Evolutionary conservation across 2,329 filamentous ascomycete genomes (phyloP).

Genomic region (Aspergillus viridinutans): DNA sequence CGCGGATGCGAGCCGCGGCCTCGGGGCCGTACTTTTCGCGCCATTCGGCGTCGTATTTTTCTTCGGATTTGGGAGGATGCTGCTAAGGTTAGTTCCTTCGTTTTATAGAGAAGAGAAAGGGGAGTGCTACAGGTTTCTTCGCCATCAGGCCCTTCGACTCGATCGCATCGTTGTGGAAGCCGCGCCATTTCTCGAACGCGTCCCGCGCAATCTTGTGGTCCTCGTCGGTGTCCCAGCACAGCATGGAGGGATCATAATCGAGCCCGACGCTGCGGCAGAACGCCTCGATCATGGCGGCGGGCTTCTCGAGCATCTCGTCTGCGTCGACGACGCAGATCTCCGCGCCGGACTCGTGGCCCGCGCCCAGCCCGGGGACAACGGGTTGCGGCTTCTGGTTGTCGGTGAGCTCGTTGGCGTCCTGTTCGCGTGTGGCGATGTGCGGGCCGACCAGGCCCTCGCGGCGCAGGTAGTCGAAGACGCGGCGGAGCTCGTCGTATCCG

Average conservation of each 20-base stretch:
- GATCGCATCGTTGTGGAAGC: conserved; percentile 94
- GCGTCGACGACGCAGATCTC: conserved; percentile 86
- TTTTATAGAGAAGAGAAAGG: conserved; percentile 1
- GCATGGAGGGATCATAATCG: conserved; percentile 71
- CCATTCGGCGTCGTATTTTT: conserved; percentile 58
- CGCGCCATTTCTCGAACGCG: conserved; percentile 93
- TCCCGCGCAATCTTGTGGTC: conserved; percentile 64
- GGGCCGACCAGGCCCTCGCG: conserved; percentile 67
- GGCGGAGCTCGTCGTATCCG: conserved; percentile 82
- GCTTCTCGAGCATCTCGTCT: conserved; percentile 86
- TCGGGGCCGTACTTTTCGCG: conserved; percentile 57
- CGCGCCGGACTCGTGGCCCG: conserved; percentile 31
- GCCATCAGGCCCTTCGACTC: conserved; percentile 72
- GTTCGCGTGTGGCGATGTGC: conserved; percentile 48
- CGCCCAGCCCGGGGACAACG: conserved; percentile 20
- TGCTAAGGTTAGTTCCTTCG: conserved; percentile 22
- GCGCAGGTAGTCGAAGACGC: conserved; percentile 80
- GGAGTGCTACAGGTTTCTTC: conserved; percentile 37
- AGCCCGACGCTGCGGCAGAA: conserved; percentile 82
- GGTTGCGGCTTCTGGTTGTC: conserved; percentile 19
- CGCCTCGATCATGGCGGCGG: conserved; percentile 66
- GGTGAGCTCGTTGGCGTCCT: conserved; percentile 28
- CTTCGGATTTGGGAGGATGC: conserved; percentile 42
- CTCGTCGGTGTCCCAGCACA: conserved; percentile 75
- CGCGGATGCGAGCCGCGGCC: conserved; percentile 55